Conservation (phyloP, 1,139 yeast genomes). For the Hanseniaspora uvarum region DNA sequence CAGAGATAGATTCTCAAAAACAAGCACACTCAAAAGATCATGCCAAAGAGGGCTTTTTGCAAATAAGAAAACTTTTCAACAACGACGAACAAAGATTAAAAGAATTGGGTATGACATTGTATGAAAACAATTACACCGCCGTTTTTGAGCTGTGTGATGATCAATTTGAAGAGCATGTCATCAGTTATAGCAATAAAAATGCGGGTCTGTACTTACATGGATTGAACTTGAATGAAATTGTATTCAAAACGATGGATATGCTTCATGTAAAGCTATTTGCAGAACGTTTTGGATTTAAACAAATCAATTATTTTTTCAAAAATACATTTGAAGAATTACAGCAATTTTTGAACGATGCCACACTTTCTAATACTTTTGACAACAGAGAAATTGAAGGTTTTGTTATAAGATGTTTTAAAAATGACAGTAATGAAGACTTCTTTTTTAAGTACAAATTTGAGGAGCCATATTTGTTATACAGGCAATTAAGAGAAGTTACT, state of each 20-base stretch:
- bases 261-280: constrained; percentile 53
- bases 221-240: constrained; percentile 55
- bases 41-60: constrained; percentile 59
- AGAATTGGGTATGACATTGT: constrained; percentile 49
- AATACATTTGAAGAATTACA: constrained; percentile 37
- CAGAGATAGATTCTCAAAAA: constrained; percentile 18
- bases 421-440: constrained; percentile 36
- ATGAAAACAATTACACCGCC: constrained; percentile 55
- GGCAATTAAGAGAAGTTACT: constrained; percentile 85
- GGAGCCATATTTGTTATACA: constrained; percentile 83
- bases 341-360: constrained; percentile 45
- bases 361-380: constrained; percentile 61
- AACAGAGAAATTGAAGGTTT: constrained; percentile 82
- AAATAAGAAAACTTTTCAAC: constrained; percentile 46
- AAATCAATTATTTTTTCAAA: constrained; percentile 40
- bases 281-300: constrained; percentile 57
- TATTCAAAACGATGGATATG: constrained; percentile 58
- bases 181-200: constrained; percentile 51
- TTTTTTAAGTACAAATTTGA: constrained; percentile 92
- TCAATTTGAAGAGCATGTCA: constrained; percentile 82
- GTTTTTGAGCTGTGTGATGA: constrained; percentile 94
- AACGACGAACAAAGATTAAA: constrained; percentile 33
- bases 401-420: constrained; percentile 55
- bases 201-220: constrained; percentile 91
- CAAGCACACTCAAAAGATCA: constrained; percentile 45